Percentiles rank a stretch among this genome's conserved stretches.
Evolutionary conservation across 768 basidiomycete species (phyloP).

Genomic region (Rhodosporidiobolus odoratus): DNA sequence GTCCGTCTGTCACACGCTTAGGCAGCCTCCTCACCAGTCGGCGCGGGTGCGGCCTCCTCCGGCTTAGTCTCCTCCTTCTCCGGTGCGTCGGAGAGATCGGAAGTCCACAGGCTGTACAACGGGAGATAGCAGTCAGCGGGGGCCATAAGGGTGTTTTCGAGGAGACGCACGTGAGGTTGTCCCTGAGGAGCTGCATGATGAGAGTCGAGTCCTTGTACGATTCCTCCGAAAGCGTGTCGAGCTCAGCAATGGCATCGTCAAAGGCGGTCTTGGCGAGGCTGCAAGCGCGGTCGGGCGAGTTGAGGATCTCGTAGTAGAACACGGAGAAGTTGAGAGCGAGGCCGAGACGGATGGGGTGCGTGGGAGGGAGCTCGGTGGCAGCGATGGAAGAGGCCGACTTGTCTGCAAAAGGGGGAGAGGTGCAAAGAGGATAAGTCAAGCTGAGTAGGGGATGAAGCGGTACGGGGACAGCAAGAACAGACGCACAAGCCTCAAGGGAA

Average conservation of each 20-base stretch:
- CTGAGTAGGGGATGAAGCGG: neutral
- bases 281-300: conserved; percentile 96
- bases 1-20: conserved; percentile 11
- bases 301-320: conserved; percentile 99
- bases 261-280: conserved; percentile 98
- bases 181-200: conserved; percentile 79
- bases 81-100: conserved; percentile 61
- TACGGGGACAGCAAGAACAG: neutral
- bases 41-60: conserved; percentile 11
- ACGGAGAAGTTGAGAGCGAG: conserved; percentile 99
- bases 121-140: neutral
- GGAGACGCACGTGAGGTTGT: conserved; percentile 68
- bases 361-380: conserved; percentile 84
- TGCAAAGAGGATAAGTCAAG: neutral
- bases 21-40: conserved; percentile 31
- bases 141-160: no score
- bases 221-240: conserved; percentile 97
- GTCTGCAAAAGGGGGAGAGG: conserved; percentile 48
- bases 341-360: conserved; percentile 97
- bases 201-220: conserved; percentile 98
- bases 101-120: conserved; percentile 68
- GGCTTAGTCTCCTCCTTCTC: conserved; percentile 22
- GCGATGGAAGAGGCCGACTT: conserved; percentile 97
- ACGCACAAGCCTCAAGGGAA: conserved; percentile 71
- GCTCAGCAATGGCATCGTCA: conserved; percentile 97